These are phyloP conservation scores for Grammothele lineata DNA, from an alignment of 768 basidiomycete genomes.

Conservation along the genomic window DNA sequence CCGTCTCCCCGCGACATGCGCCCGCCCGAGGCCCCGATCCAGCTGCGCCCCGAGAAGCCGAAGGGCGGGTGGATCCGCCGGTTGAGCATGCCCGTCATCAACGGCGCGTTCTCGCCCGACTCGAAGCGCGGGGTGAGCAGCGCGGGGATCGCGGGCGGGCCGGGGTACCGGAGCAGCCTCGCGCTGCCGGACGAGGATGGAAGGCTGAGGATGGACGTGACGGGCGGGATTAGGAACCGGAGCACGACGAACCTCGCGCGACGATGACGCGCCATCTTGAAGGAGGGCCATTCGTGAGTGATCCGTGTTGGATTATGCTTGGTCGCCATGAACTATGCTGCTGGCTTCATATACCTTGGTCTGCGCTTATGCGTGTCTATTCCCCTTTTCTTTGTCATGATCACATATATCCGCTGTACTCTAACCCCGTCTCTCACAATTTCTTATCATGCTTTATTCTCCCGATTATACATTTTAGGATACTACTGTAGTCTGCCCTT, in stretches of 20 bases:
- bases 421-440: not conserved
- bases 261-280: no score
- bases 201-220: constrained; percentile 32
- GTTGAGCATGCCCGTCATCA: constrained; percentile 69
- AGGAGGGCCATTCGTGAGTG: no score
- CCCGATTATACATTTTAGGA: no score
- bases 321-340: not conserved
- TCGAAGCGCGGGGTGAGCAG: constrained; percentile 37
- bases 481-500: no score
- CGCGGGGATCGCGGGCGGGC: constrained; percentile 17
- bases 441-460: no score
- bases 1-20: constrained; percentile 33
- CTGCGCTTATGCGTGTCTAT: not conserved
- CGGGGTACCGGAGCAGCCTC: constrained; percentile 20
- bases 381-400: not conserved
- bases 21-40: constrained; percentile 39
- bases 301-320: not conserved
- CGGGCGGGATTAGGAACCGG: constrained; percentile 40
- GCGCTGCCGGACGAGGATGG: constrained; percentile 46
- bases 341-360: not conserved
- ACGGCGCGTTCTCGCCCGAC: constrained; percentile 51
- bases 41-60: constrained; percentile 50
- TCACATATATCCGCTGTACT: not conserved
- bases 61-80: constrained; percentile 69
- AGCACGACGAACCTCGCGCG: constrained; percentile 48